A percentile compares a stretch with the other conserved stretches of the same genome.
Evolutionary conservation across 768 basidiomycete genomes (phyloP).

Genomic region (Coprinopsis strossmayeri): DNA sequence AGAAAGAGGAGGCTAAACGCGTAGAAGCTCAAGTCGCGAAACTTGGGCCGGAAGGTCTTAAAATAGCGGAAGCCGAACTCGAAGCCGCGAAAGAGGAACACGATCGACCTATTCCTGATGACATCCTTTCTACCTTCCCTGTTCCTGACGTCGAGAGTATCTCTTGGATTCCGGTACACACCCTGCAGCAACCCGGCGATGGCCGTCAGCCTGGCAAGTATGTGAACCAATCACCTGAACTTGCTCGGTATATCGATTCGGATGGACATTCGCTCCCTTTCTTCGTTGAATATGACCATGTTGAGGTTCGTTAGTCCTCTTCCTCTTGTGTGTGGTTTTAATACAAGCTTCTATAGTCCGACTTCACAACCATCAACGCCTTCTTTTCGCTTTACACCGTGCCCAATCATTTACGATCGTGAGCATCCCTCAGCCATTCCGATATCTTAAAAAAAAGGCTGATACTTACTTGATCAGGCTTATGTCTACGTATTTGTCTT

Average conservation of each 20-base stretch:
- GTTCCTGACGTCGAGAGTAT: slow-evolving; percentile 88
- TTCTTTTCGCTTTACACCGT: slow-evolving; percentile 72
- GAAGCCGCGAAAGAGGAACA: slow-evolving; percentile 85
- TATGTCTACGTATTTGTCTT: slow-evolving; percentile 67
- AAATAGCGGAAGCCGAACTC: slow-evolving; percentile 56
- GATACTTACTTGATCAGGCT: slow-evolving; percentile 31
- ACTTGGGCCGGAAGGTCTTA: slow-evolving; percentile 80
- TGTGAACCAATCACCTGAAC: slow-evolving; percentile 26
- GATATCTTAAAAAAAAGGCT: background rate
- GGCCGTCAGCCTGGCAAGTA: slow-evolving; percentile 30
- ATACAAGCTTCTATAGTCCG: slow-evolving; percentile 50
- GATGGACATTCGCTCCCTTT: slow-evolving; percentile 74
- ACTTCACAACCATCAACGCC: slow-evolving; percentile 80
- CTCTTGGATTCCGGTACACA: slow-evolving; percentile 80
- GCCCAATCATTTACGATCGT: slow-evolving; percentile 73
- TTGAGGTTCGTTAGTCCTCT: slow-evolving; percentile 49
- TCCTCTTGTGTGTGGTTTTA: slow-evolving; percentile 4
- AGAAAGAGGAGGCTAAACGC: slow-evolving; percentile 74
- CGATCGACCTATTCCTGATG: slow-evolving; percentile 71
- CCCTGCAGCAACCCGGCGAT: slow-evolving; percentile 53
- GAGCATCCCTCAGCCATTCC: slow-evolving; percentile 28
- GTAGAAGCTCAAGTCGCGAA: slow-evolving; percentile 58
- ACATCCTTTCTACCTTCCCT: slow-evolving; percentile 80
- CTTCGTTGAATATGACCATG: slow-evolving; percentile 92
- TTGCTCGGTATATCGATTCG: slow-evolving; percentile 56